A percentile compares a stretch with the other conserved stretches of the same genome.
Evolutionary conservation across 768 basidiomycete genomes (phyloP).

Genomic region (Xanthoconium purpureum): DNA sequence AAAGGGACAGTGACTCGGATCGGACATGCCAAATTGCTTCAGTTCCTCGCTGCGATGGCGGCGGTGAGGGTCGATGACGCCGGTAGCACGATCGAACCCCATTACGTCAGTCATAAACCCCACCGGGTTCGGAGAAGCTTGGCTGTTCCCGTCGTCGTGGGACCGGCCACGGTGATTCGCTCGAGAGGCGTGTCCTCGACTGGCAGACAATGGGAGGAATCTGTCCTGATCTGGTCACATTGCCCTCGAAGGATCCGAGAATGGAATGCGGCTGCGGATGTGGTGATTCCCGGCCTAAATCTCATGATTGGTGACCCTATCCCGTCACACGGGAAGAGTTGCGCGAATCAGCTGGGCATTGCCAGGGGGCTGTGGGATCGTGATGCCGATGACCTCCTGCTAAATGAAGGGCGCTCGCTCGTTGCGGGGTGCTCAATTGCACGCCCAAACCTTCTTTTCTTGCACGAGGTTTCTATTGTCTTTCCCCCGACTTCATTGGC

Average conservation of each 20-base stretch:
- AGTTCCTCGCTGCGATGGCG: constrained; percentile 1
- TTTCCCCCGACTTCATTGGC: not conserved
- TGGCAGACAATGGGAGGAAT: not conserved
- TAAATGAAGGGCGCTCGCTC: constrained; percentile 7
- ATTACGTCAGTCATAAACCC: constrained; percentile 21
- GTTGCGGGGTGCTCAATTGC: constrained; percentile 5
- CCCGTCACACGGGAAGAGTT: not conserved
- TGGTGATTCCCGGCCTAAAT: constrained; percentile 5
- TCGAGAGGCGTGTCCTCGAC: not conserved
- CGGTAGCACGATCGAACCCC: constrained; percentile 22
- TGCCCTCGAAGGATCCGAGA: constrained; percentile 10
- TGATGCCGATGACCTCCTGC: not conserved
- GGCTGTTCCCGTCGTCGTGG: constrained; percentile 15
- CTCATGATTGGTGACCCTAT: constrained; percentile 7
- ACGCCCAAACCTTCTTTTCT: not conserved
- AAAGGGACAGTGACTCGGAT: not conserved
- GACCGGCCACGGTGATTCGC: constrained; percentile 1
- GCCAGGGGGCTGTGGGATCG: constrained; percentile 3
- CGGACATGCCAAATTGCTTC: constrained; percentile 11
- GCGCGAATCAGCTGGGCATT: not conserved
- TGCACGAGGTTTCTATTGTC: not conserved
- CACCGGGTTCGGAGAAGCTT: not conserved
- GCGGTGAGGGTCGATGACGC: constrained; percentile 29
- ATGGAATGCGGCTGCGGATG: constrained; percentile 6
- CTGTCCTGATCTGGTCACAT: constrained; percentile 3